Base-by-base conservation (phyloP, 1,284 basidiomycete genomes). In the Fomitopsis betulina region DNA sequence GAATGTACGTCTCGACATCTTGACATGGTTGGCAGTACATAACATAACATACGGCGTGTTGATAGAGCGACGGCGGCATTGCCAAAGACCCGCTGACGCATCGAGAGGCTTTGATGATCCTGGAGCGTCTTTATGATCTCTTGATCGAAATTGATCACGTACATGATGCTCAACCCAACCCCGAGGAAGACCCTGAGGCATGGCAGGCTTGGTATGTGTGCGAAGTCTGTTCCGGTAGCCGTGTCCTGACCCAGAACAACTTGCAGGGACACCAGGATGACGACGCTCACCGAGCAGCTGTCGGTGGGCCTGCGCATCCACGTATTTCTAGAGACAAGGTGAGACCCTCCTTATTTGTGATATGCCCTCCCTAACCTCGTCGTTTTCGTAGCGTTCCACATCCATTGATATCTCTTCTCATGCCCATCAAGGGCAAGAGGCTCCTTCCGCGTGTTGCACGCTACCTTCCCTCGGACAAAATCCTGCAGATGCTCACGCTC, bases 391-490 rank as follows among this genome's bases (percentile, higher is more conserved):
- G 93, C 68, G 82, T 91, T 61, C 96, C 96, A 5, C 97, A 99
- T 76, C 97, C 97, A 0, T 98, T 99, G 76, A 89, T 99, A 65
- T 94, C 95, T 1, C 81, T 99, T 43, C 80, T 99, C 50, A 85
- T 83, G 37, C 89, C 93, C 2, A 83, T 86, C 64, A 99, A 99
- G 75, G 97, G 97, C 60, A 98, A 98, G 78, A 87, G 88, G 61
- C 81, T 99, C 21, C 80, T 99, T 42, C 91, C 94, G 3, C 88
- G 97, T 38, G 84, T 96, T 4, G 86, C 93, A 19, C 88, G 95
- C n/a, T 91, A 96, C 67, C 81, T 99, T 25, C 83, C 83, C 61
- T 80, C 84, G 33, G 82, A 91, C 61, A 90, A 93, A 69, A 88
- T 91, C 75, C 83, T 96, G 53, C 94, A 93, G 2, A 76, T 97